These are phyloP conservation scores for Porcisia deanei DNA, from an alignment of 208 protist genomes.

Conservation along the genomic window DNA sequence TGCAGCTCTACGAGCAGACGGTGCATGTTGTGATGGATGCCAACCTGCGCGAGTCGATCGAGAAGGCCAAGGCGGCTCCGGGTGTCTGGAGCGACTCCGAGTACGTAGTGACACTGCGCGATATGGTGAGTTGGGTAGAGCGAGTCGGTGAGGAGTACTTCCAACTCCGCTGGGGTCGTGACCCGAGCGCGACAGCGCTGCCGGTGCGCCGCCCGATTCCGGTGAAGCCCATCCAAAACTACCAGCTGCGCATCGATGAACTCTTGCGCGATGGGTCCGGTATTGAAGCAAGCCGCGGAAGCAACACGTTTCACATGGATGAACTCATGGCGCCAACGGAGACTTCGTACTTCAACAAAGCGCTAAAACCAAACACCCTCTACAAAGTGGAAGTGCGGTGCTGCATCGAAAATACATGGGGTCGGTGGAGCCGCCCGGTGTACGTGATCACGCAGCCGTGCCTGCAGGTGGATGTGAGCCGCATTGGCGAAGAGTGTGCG, in stretches of 20 bases:
- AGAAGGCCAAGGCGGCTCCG: conserved; percentile 47
- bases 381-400: conserved; percentile 84
- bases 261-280: conserved; percentile 51
- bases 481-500: conserved; percentile 86
- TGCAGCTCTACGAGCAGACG: conserved; percentile 17
- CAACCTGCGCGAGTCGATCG: conserved; percentile 46
- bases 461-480: conserved; percentile 58
- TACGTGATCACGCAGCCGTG: conserved; percentile 83
- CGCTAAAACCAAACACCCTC: conserved; percentile 67
- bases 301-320: conserved; percentile 35
- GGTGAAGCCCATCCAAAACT: conserved; percentile 53
- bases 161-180: conserved; percentile 76
- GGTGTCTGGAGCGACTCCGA: conserved; percentile 80
- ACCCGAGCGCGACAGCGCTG: conserved; percentile 46
- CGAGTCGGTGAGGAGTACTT: conserved; percentile 85
- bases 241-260: conserved; percentile 82
- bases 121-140: conserved; percentile 76
- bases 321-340: conserved; percentile 34
- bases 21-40: conserved; percentile 17
- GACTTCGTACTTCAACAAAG: conserved; percentile 49
- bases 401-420: conserved; percentile 84
- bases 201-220: conserved; percentile 48
- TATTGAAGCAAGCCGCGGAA: conserved; percentile 21
- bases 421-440: conserved; percentile 78
- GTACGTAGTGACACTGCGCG: conserved; percentile 74